Base-by-base conservation (phyloP, 1,284 basidiomycete species). In the Takashimella koratensis region DNA sequence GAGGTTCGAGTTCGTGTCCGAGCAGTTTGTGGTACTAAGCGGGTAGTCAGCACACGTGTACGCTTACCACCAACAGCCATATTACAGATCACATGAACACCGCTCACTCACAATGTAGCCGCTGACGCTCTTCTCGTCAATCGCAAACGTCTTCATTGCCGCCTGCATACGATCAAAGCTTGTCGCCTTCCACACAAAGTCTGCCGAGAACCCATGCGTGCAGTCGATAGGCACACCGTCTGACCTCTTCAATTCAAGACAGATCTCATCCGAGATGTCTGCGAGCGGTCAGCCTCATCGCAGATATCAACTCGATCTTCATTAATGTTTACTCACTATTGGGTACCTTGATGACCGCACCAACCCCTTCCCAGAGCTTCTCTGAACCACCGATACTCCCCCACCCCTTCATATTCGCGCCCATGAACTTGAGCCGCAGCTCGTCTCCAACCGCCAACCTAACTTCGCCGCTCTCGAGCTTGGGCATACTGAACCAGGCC, bases 111-210 rank as follows among this genome's bases (percentile, higher is more conserved):
- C 90, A 56, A 98, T 98, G 68, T 97, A 98, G 4, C 92, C 95
- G 70, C 91, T 95, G 64, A 98, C 95, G 74, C 92, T 96, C 81
- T 97, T 96, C 77, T 99, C 95, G 66, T 98, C 95, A 22, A 98
- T 88, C 10, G 96, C 95, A 74, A 99, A 98, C 2, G 93, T 97
- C 81, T 96, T 97, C 93, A 99, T 97, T 1, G 96, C 96, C 47
- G 90, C 81, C 73, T 98, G 96, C 96, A 98, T 98, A 51, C 96
- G 84, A 74, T 98, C 95, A 66, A 98, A 99, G 70, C 92, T 96
- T 1, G 96, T 98, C 5, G 92, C 93, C 76, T 98, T 98, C 96
- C 96, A 99, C 13, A 99, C 93, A 68, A 98, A 99, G 73, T 98
- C 96, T 42, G 87, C 94, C 0, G 89, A 87, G 70, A 96, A 98